Conservation (phyloP, 768 basidiomycete genomes). For the Kwoniella dendrophila region DNA sequence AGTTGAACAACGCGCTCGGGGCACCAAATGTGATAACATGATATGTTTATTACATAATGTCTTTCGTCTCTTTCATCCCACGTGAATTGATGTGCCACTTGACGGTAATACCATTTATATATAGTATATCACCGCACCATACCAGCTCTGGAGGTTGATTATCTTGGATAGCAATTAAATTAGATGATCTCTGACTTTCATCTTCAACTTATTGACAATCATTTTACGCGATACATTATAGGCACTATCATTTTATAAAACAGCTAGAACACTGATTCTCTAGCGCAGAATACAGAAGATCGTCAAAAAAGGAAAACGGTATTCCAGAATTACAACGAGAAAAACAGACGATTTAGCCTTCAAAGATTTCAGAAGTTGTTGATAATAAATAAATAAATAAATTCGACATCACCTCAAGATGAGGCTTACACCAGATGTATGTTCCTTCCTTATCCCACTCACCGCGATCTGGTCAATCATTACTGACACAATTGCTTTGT, state of each 20-base stretch:
- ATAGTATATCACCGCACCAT: constrained; percentile 1
- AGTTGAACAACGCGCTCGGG: constrained; percentile 11
- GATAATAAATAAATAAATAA: too few species aligned
- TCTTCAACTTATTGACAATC: neutral
- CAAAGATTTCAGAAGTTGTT: too few species aligned
- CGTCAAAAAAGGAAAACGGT: too few species aligned
- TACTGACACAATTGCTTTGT: constrained; percentile 6
- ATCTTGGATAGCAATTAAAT: neutral
- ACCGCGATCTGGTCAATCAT: neutral
- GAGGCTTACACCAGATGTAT: constrained; percentile 56
- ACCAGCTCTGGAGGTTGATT: neutral
- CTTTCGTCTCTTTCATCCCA: too few species aligned
- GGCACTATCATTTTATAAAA: neutral
- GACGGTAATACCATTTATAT: neutral
- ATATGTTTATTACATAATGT: too few species aligned
- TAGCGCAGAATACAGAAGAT: neutral
- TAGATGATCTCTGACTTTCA: neutral
- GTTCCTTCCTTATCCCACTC: constrained; percentile 8
- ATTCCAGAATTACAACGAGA: too few species aligned
- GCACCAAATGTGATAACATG: constrained; percentile 9
- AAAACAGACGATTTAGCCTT: neutral
- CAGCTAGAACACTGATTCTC: neutral
- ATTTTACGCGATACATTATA: constrained; percentile 1
- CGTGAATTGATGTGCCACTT: neutral
- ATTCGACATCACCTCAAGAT: constrained; percentile 30